phyloP scores from a whole-genome alignment of 2,329 filamentous ascomycete genomes.

The Chalaropsis thielavioides region DNA sequence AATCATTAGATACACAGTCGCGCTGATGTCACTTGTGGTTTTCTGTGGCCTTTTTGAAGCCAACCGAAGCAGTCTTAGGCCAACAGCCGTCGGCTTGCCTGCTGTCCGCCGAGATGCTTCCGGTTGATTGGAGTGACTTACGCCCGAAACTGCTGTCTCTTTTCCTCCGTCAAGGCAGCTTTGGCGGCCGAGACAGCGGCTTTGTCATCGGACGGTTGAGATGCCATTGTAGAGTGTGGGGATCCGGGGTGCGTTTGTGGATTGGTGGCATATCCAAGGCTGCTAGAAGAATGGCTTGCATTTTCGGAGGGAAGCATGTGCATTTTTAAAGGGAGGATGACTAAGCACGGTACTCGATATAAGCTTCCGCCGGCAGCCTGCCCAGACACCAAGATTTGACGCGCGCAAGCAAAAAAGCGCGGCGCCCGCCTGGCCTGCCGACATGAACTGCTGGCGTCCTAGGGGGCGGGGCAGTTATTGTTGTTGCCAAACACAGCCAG shows the following conservation, averaged over 20 bases:
- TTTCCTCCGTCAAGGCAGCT: constrained; percentile 7
- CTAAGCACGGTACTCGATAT: not conserved
- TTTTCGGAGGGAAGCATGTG: not conserved
- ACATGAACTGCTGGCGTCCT: no score
- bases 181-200: constrained; percentile 1
- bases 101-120: no score
- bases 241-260: not conserved
- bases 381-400: no score
- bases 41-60: not conserved
- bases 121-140: not conserved
- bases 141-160: constrained; percentile 16
- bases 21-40: not conserved
- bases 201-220: constrained; percentile 11
- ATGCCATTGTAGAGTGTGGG: constrained; percentile 5
- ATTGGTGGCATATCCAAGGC: not conserved
- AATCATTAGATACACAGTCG: not conserved
- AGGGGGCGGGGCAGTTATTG: no score
- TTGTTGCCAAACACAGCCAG: no score
- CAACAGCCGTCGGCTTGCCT: not conserved
- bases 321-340: not conserved
- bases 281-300: no score
- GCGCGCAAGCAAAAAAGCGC: no score
- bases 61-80: not conserved
- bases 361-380: not conserved
- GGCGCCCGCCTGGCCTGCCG: no score